A percentile compares a stretch with the other conserved stretches of the same genome.
Conservation (phyloP, 495 filamentous ascomycete genomes). For the Daldinia bambusicola region DNA sequence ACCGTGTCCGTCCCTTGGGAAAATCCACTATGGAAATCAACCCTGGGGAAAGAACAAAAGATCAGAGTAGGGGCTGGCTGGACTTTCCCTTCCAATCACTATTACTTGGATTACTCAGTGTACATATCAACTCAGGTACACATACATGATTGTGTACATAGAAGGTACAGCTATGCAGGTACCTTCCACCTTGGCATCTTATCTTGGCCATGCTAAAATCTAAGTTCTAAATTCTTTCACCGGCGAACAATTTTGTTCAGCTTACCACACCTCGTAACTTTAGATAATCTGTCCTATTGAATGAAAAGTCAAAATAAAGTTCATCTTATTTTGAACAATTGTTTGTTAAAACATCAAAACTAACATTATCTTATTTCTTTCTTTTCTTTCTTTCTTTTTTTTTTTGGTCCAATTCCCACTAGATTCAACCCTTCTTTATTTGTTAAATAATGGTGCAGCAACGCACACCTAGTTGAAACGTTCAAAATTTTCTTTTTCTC, state of each 20-base stretch:
- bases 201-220: constrained; percentile 23
- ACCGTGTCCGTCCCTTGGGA: constrained; percentile 30
- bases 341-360: background rate
- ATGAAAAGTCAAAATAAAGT: background rate
- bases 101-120: no score
- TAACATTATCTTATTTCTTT: background rate
- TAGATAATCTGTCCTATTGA: background rate
- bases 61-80: constrained; percentile 23
- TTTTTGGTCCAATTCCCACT: background rate
- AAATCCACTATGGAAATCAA: constrained; percentile 23
- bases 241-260: background rate
- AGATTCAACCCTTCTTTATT: background rate
- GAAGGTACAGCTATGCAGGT: background rate
- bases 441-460: background rate
- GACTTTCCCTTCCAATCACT: constrained; percentile 26
- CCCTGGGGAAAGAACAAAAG: constrained; percentile 5
- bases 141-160: no score
- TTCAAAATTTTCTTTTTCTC: constrained; percentile 1
- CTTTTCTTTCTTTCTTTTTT: background rate
- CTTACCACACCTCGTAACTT: background rate
- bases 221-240: constrained; percentile 34
- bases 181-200: background rate
- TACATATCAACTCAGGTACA: no score
- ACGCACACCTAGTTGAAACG: background rate
- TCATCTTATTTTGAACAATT: background rate